A percentile compares a stretch with the other conserved stretches of the same genome.
These are phyloP conservation scores for Vaccinium myrtillus DNA, from an alignment of 148 eudicot genomes.

Conservation along the genomic window DNA sequence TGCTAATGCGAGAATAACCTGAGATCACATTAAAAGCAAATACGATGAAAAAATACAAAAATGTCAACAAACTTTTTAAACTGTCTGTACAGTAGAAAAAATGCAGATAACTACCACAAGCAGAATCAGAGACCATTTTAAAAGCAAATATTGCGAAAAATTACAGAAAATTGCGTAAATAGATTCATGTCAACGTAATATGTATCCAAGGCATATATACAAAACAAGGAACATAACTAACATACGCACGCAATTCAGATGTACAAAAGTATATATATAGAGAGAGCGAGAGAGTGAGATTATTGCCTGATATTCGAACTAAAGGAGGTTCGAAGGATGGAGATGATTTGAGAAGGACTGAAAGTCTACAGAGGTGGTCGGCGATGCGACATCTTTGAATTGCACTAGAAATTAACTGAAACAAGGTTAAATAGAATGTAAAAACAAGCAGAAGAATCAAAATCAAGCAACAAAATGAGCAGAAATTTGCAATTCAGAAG, in stretches of 20 bases:
- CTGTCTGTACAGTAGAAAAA: not conserved
- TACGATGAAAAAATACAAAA: not conserved
- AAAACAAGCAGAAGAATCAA: not conserved
- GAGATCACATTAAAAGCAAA: not conserved
- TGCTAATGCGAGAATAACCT: not conserved
- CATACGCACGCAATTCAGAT: no score
- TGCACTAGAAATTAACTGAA: slow-evolving; percentile 58
- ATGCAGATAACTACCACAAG: no score
- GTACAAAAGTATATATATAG: no score
- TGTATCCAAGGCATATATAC: not conserved
- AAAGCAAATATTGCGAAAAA: not conserved
- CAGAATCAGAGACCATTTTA: not conserved
- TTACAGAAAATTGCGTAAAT: not conserved
- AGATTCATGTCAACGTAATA: not conserved
- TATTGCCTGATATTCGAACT: slow-evolving; percentile 51
- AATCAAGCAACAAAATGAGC: not conserved
- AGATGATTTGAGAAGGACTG: slow-evolving; percentile 40
- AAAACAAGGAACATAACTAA: no score
- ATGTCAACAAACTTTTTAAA: not conserved
- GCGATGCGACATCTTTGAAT: slow-evolving; percentile 60
- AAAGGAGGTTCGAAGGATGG: slow-evolving; percentile 24
- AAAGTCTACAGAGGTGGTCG: slow-evolving; percentile 51
- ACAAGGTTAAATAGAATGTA: not conserved
- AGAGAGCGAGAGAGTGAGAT: slow-evolving; percentile 12
- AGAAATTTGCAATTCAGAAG: not conserved